A percentile compares a stretch with the other conserved stretches of the same genome.
Conservation (phyloP, 495 filamentous ascomycete species). For the Chaetomium fimeti region DNA sequence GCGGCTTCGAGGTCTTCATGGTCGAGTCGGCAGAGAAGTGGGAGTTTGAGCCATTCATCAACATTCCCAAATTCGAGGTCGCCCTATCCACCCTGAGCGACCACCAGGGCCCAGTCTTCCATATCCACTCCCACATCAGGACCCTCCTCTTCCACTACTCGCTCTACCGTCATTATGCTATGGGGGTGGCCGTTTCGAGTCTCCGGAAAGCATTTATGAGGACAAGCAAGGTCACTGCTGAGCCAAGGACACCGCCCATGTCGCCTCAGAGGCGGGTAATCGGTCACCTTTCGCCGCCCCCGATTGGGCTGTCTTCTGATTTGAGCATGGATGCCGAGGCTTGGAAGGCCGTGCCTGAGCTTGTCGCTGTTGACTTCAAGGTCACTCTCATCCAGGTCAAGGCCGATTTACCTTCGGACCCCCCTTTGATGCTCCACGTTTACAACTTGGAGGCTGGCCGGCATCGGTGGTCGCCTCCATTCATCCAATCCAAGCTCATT, state of each 20-base stretch:
- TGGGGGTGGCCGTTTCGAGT: constrained; percentile 75
- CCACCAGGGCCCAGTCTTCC: constrained; percentile 78
- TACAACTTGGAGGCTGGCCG: constrained; percentile 76
- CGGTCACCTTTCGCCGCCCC: constrained; percentile 40
- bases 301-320: constrained; percentile 27
- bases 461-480: constrained; percentile 82
- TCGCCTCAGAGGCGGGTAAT: constrained; percentile 34
- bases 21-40: constrained; percentile 81
- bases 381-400: constrained; percentile 82
- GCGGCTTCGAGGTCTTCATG: constrained; percentile 83
- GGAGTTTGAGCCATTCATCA: constrained; percentile 82
- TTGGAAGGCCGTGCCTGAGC: constrained; percentile 48
- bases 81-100: constrained; percentile 82
- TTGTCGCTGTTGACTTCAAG: constrained; percentile 79
- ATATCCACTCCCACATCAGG: constrained; percentile 77
- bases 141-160: constrained; percentile 85
- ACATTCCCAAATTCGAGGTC: constrained; percentile 82
- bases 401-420: constrained; percentile 79
- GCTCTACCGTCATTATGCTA: constrained; percentile 89
- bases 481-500: constrained; percentile 68
- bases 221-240: constrained; percentile 37
- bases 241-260: constrained; percentile 25
- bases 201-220: constrained; percentile 70
- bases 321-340: constrained; percentile 37
- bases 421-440: constrained; percentile 84